Evolutionary conservation across 2,329 filamentous ascomycete species (phyloP).

Genomic region (Microascus cirrosus): DNA sequence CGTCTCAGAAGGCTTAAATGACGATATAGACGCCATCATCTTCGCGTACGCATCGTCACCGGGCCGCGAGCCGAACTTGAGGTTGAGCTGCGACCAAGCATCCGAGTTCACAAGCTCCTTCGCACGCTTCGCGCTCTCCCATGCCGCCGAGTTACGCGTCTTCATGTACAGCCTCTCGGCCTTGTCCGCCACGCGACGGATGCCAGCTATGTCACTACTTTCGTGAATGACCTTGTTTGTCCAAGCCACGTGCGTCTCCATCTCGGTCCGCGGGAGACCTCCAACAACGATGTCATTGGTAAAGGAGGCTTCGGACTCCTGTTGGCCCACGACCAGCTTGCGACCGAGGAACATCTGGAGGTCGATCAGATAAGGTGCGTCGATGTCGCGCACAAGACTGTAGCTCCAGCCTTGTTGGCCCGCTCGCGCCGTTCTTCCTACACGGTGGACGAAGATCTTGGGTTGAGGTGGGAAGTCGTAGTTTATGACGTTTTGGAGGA

Average conservation of each 20-base stretch:
- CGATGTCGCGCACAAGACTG: conserved; percentile 76
- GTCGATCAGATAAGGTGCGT: conserved; percentile 86
- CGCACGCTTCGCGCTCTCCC: conserved; percentile 78
- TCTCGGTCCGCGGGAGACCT: conserved; percentile 55
- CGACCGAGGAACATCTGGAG: conserved; percentile 90
- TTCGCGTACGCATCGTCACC: conserved; percentile 61
- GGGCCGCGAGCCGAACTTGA: conserved; percentile 56
- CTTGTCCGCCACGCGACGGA: conserved; percentile 67
- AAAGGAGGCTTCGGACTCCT: conserved; percentile 54
- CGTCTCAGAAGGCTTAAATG: conserved; percentile 82
- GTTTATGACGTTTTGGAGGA: conserved; percentile 95
- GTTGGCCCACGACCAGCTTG: conserved; percentile 64
- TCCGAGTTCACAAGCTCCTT: conserved; percentile 64
- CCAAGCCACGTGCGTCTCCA: conserved; percentile 74
- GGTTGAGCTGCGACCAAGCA: conserved; percentile 64
- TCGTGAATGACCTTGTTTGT: conserved; percentile 68
- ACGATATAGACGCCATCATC: conserved; percentile 82
- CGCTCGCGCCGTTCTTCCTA: conserved; percentile 90
- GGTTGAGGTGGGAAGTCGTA: conserved; percentile 96
- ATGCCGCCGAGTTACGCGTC: conserved; percentile 81
- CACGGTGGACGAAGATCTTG: conserved; percentile 92
- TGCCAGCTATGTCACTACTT: conserved; percentile 57
- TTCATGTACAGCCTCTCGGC: conserved; percentile 88
- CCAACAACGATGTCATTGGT: conserved; percentile 79
- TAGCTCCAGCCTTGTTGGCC: conserved; percentile 91